Percentiles rank a stretch among this genome's conserved stretches.
Conservation (phyloP, 345 rosid genomes). For the Rubroshorea leprosula region DNA sequence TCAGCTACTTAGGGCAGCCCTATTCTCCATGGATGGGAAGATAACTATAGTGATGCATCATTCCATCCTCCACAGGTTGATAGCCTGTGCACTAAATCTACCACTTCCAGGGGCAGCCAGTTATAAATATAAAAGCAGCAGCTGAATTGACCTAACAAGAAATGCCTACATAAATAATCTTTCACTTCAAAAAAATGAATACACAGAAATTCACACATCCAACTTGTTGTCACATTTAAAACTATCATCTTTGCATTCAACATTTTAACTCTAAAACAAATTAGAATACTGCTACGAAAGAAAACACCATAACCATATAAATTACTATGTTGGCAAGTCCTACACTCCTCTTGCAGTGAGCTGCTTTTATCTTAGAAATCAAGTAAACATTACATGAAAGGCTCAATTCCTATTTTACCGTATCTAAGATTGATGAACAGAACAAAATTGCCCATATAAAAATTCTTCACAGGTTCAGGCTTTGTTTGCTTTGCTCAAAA, state of each 20-base stretch:
- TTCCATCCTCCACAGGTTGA: no score
- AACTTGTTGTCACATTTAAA: background rate
- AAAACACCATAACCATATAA: background rate
- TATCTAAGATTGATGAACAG: background rate
- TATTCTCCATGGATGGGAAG: no score
- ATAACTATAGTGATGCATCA: no score
- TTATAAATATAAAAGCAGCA: background rate
- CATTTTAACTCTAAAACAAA: no score
- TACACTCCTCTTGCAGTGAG: background rate
- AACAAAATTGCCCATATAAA: no score
- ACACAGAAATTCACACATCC: background rate
- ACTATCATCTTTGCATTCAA: no score
- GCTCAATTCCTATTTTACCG: background rate
- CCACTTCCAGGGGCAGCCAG: background rate
- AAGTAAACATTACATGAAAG: background rate
- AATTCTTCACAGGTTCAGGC: no score
- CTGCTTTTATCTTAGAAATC: background rate
- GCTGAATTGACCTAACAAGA: background rate
- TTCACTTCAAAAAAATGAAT: background rate
- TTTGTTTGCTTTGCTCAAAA: no score
- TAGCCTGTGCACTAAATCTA: background rate
- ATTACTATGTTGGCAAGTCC: background rate
- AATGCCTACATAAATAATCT: background rate
- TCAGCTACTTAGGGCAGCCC: no score
- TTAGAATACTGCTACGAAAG: background rate